Conservation (phyloP, 352 stramenopile species). For the Globisporangium viniferum region DNA sequence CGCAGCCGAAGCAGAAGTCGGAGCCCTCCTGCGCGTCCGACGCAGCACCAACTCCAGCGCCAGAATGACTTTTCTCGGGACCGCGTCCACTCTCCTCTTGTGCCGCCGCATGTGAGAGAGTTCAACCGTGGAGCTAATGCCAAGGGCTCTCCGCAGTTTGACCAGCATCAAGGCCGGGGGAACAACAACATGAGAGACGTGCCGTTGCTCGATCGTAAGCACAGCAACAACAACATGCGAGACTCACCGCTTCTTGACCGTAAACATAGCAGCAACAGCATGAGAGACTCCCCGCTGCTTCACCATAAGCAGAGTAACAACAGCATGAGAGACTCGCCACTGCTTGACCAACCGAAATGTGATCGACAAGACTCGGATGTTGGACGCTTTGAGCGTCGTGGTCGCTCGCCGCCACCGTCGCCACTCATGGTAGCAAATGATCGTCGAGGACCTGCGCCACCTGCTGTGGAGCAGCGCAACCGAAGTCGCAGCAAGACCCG, state of each 20-base stretch:
- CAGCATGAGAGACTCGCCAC: constrained; percentile 1
- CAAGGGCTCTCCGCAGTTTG: constrained; percentile 1
- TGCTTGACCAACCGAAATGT: neutral
- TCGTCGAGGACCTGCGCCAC: neutral
- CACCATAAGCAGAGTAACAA: neutral
- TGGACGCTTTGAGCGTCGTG: constrained; percentile 5
- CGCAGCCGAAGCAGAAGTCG: constrained; percentile 18
- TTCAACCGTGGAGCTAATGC: constrained; percentile 3
- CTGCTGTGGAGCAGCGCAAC: constrained; percentile 5
- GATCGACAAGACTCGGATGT: constrained; percentile 12
- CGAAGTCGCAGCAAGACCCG: constrained; percentile 10
- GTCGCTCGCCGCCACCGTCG: constrained; percentile 28
- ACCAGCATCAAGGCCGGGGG: neutral
- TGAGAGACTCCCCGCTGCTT: neutral
- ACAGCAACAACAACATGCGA: neutral
- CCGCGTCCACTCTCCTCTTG: constrained; percentile 2
- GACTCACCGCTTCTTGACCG: constrained; percentile 3
- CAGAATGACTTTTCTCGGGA: constrained; percentile 8
- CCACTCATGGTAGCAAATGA: constrained; percentile 20
- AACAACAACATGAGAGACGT: neutral
- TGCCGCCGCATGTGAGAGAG: constrained; percentile 5
- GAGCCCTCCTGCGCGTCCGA: constrained; percentile 2
- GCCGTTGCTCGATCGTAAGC: constrained; percentile 6
- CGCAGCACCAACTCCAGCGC: neutral
- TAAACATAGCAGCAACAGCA: neutral